phyloP scores from a whole-genome alignment of 208 protist species.

The Leishmania amazonensis region DNA sequence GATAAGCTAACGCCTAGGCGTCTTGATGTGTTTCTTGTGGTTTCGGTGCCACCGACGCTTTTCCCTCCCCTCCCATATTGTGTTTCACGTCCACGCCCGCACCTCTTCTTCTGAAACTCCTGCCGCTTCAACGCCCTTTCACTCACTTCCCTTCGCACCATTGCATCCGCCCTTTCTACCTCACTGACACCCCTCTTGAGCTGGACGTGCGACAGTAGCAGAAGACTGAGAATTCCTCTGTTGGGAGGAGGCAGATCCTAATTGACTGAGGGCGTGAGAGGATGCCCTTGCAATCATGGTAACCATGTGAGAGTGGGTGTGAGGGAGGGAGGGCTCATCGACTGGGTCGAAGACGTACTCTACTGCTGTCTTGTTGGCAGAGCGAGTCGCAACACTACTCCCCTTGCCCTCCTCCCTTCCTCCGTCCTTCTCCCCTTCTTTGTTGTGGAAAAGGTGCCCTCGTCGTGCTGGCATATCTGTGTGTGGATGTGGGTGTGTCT shows the following conservation, averaged over 20 bases:
- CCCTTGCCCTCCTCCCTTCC: neutral
- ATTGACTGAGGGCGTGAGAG: no score
- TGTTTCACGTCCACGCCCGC: neutral
- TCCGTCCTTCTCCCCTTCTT: neutral
- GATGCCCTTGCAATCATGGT: no score
- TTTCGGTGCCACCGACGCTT: neutral
- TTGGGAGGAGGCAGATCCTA: no score
- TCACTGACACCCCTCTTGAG: no score
- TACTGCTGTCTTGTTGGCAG: neutral
- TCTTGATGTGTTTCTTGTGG: neutral
- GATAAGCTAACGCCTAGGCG: neutral
- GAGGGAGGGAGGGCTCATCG: no score
- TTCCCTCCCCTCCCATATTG: neutral
- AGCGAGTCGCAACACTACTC: no score
- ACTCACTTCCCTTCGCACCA: neutral
- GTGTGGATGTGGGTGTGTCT: neutral
- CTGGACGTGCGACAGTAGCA: no score
- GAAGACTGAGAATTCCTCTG: no score
- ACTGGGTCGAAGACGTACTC: no score
- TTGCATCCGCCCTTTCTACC: no score
- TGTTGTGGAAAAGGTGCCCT: neutral
- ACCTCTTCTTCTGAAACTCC: neutral
- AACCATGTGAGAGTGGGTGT: no score
- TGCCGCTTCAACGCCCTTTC: neutral
- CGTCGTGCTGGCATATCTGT: neutral